Evolutionary conservation across 345 rosid species (phyloP), one percentile per base, ranked within the genome.

Genomic region (Boechera stricta): DNA sequence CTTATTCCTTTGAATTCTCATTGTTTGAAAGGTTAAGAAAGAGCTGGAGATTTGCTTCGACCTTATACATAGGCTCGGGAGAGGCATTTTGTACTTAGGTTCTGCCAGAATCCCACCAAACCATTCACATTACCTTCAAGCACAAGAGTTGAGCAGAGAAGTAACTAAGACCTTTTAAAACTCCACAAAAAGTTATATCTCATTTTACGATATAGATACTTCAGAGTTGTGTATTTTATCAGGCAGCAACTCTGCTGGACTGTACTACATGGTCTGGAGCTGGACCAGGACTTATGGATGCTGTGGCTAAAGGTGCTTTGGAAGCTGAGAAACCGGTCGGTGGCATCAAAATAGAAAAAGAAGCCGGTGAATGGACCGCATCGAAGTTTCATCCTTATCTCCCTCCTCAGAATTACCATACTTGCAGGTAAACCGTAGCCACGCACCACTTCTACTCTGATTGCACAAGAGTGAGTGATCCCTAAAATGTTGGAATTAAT

Each of bases 281-380:
- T 78, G 98, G 98, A 84, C 91, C 96, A 31, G 94, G 98, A 59
- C 94, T 94, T 51, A 94, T 94, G 97, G 98, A 94, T 76, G 98
- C 97, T 69, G 89, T 84, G 21, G 85, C 81, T 32, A 90, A 87
- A 80, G 98, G 98, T 65, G 97, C 98, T 80, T 41, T 90, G 49
- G 81, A 90, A 83, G 91, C 90, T 58, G 88, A 87, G 70, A 89
- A 87, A 79, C 85, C 89, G 4, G 95, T 88, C 0, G 97, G 91
- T 75, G 98, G 97, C 72, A 86, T 94, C 72, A 92, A 94, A 82
- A 88, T 92, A 39, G 90, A 82, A 57, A 89, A 73, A 85, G 97
- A 94, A 87, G 92, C 97, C 0, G 91, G 91, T 58, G 91, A 94
- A 85, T 90, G 98, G 98, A 89, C 93, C 0, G 85, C 95, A 26